Base-by-base conservation (phyloP, 192 early-diverging fungal genomes). In the Geranomyces variabilis region DNA sequence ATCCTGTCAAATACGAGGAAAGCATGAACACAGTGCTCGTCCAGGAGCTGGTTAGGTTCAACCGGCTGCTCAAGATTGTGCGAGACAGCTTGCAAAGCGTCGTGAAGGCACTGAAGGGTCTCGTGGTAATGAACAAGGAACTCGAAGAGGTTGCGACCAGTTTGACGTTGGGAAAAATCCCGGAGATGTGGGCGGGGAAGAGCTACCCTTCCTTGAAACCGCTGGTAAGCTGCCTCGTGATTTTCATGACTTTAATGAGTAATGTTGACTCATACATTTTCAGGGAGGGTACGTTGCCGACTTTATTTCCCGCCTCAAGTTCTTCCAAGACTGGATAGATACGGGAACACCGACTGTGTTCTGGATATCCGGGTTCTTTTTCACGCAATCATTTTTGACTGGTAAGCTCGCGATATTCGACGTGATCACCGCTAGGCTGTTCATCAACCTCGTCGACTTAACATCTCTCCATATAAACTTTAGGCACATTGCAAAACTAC, bases 321-420 rank as follows among this genome's bases (percentile, higher is more conserved):
- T 88, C 61, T 76, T 88, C 33, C 75, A 83, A 66, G 76, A 47
- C 0, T 88, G 87, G 87, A 82, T 84, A 24, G 82, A 88, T 19
- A 76, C 73, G n/a, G 79, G 73, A 22, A 73, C 74, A 26, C 87
- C 87, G 7, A 34, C 70, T 10, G 86, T 88, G 0, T 88, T 88
- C 62, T 88, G 87, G 87, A 85, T 88, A 21, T 88, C 87, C 1
- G 87, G 87, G 14, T 88, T 88, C 69, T 88, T 77, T 73, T 88
- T 88, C 68, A 88, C 87, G 13, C 87, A 88, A 65, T 83, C 87
- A 19, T 88, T 88, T 62, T 66, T 88, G 36, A 88, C 85, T 22
- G 85, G 85, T 82, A 70, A 24, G 53, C 22, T 24, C 17, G 51
- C 15, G 6, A 53, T 53, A 26, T 6, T 53, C 24, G n/a, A 53